These are phyloP conservation scores for Rhizoclosmatium sp. DNA, from an alignment of 192 early-diverging fungal genomes.

Conservation along the genomic window DNA sequence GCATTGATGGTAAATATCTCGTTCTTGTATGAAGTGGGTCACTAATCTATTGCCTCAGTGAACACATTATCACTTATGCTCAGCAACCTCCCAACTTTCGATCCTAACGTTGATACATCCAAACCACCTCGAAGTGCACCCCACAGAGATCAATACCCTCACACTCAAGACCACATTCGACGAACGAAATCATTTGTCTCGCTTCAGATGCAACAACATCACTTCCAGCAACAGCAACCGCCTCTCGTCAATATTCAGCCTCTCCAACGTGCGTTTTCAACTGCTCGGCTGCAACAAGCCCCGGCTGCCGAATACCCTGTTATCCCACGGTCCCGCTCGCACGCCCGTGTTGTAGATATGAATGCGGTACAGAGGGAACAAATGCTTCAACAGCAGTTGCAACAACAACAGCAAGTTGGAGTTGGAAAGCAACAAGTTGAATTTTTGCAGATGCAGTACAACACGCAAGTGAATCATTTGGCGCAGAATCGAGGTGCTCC, in stretches of 20 bases:
- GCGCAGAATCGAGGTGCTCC: neutral
- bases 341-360: constrained; percentile 24
- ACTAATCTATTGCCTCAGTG: constrained; percentile 10
- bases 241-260: neutral
- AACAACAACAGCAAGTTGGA: constrained; percentile 3
- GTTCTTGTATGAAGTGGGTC: neutral
- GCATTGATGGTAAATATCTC: constrained; percentile 30
- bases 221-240: constrained; percentile 11
- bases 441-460: constrained; percentile 19
- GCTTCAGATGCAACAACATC: neutral
- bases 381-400: neutral
- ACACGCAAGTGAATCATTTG: constrained; percentile 6
- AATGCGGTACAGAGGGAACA: neutral
- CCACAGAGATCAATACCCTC: constrained; percentile 1
- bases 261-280: neutral
- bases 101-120: neutral
- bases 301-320: neutral
- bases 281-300: neutral
- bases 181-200: constrained; percentile 16
- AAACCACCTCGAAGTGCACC: neutral
- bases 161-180: constrained; percentile 20
- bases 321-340: constrained; percentile 1
- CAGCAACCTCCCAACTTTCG: constrained; percentile 15
- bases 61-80: constrained; percentile 30
- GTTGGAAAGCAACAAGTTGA: neutral